Evolutionary conservation across 495 filamentous ascomycete species (phyloP).

Genomic region (Aspergillus indologenus): DNA sequence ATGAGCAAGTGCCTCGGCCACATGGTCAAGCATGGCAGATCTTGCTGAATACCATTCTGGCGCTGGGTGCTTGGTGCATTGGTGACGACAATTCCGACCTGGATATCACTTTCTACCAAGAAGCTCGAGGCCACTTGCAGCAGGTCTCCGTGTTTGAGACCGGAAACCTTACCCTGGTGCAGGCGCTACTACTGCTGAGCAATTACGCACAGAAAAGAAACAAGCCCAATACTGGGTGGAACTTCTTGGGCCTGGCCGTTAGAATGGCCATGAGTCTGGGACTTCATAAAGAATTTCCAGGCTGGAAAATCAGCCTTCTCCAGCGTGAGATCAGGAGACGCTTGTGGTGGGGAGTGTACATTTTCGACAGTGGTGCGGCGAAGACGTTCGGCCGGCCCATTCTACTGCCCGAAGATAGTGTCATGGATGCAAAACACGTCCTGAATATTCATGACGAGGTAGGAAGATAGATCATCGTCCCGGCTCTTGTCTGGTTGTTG

Average conservation of each 20-base stretch:
- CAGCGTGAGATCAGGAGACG: slow-evolving; percentile 45
- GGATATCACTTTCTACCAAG: slow-evolving; percentile 48
- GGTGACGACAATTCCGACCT: slow-evolving; percentile 48
- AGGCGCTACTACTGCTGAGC: slow-evolving; percentile 50
- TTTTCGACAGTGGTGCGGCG: slow-evolving; percentile 47
- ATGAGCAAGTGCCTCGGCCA: slow-evolving; percentile 48
- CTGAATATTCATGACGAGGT: slow-evolving; percentile 50
- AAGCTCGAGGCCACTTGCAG: slow-evolving; percentile 42
- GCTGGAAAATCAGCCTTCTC: slow-evolving; percentile 52
- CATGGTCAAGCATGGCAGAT: slow-evolving; percentile 52
- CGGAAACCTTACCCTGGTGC: slow-evolving; percentile 50
- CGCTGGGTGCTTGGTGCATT: slow-evolving; percentile 52
- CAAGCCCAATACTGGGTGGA: slow-evolving; percentile 56
- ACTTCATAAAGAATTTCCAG: slow-evolving; percentile 53
- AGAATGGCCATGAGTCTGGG: slow-evolving; percentile 54
- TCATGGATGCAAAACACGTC: slow-evolving; percentile 47
- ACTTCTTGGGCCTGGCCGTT: slow-evolving; percentile 49
- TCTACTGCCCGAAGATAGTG: slow-evolving; percentile 44
- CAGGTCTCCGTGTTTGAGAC: slow-evolving; percentile 49
- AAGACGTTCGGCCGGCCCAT: slow-evolving; percentile 49
- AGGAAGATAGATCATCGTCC: slow-evolving; percentile 1
- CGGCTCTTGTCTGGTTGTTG: not conserved
- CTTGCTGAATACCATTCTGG: slow-evolving; percentile 49
- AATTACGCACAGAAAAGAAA: slow-evolving; percentile 56
- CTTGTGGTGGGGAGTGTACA: slow-evolving; percentile 49